Evolutionary conservation across 495 filamentous ascomycete genomes (phyloP).

Genomic region (Tuber brumale): DNA sequence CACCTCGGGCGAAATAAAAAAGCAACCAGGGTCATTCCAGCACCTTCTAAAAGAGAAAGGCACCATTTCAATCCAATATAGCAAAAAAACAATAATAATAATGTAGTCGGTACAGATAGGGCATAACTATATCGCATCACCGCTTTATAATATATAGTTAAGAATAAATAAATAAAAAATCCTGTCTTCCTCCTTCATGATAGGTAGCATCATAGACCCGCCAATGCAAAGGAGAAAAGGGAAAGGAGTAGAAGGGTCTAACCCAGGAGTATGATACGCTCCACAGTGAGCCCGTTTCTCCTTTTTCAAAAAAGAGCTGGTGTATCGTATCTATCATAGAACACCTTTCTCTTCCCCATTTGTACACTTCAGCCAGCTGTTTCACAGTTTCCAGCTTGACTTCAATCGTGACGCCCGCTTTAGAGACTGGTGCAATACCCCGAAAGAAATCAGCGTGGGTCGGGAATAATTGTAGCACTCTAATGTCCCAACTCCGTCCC

Average conservation of each 20-base stretch:
- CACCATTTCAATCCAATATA: not conserved
- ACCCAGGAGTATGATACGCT: not conserved
- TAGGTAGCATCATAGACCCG: not conserved
- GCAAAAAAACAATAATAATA: too few relatives aligned
- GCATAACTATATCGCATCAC: not conserved
- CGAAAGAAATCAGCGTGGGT: not conserved
- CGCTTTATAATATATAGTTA: not conserved
- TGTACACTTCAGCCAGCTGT: not conserved
- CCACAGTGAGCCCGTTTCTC: not conserved
- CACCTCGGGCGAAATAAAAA: not conserved
- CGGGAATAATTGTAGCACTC: not conserved
- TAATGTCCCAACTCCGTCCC: too few relatives aligned
- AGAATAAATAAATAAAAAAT: too few relatives aligned
- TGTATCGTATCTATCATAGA: not conserved
- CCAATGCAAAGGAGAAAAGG: not conserved
- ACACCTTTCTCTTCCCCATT: not conserved
- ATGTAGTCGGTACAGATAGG: not conserved
- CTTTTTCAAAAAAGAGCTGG: not conserved
- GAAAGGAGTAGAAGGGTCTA: not conserved
- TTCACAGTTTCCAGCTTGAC: not conserved
- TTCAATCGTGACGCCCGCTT: not conserved
- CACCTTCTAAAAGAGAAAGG: not conserved
- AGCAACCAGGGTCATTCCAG: not conserved
- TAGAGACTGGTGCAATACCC: not conserved
- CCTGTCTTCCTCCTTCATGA: not conserved